Base-by-base conservation (phyloP, 2,329 filamentous ascomycete genomes). In the Botrytis tulipae region DNA sequence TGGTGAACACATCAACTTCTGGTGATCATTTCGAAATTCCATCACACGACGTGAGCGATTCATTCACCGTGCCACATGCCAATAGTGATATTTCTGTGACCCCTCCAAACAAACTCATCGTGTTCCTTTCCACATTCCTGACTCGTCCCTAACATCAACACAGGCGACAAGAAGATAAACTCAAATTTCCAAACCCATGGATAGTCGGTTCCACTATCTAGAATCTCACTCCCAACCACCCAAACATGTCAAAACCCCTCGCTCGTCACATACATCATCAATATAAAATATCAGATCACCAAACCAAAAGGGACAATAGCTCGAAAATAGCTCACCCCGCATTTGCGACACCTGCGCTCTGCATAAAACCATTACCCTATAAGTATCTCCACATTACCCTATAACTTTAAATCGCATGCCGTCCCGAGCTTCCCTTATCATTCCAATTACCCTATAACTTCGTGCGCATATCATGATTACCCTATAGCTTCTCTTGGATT, bases 11-110 rank as follows among this genome's bases (percentile, higher is more conserved):
- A 62, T 62, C 37, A 29, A 46, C 25, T 29, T 25, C 62, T 35
- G n/a, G 1, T 48, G 20, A 46, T 48, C n/a, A 35, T 65, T 29
- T 7, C 18, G 7, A 46, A 14, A 25, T 46, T 46, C 40, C 40
- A 46, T 65, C 61, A 65, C 61, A 65, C n/a, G 61, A 65, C n/a
- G n/a, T 65, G 25, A 62, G 22, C 37, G 60, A 61, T 61, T 29
- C 51, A 57, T 57, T 57, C 32, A n/a, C 22, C 20, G 25, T 29
- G 1, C 60, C 37, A n/a, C 60, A 61, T 40, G 20, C 35, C 35
- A 61, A 40, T 61, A 37, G 22, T n/a, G 35, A 61, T 14, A n/a
- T 61, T 16, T 40, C 35, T 40, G 40, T 9, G 59, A 40, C 59
- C 35, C 59, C 2, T 61, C 59, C 25, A 61, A 61, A 61, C 14